Base-by-base conservation (phyloP, 129 eudicot genomes). In the Daucus carota region DNA sequence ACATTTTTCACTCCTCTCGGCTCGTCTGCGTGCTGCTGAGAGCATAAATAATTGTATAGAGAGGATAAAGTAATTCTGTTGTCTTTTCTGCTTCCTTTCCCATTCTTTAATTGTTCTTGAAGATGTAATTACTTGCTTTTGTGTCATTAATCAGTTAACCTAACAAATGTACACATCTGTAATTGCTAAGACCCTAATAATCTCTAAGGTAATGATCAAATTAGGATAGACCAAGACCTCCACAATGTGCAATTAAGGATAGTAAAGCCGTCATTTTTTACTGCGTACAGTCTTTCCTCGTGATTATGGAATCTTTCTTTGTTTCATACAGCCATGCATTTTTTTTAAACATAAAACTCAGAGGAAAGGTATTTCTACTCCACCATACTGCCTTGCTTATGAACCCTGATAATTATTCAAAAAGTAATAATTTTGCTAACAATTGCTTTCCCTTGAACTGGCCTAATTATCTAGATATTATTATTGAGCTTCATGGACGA, bases 1-100 rank as follows among this genome's bases (percentile, higher is more conserved):
- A 66, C 9, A 3, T 18, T 66, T 31, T 66, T 16, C 43, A 66
- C 4, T 66, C 31, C 26, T 20, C 26, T 69, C 22, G 29, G 1
- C 20, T 12, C 15, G 45, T 22, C 9, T 69, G 73, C 73, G 40
- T 69, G 72, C 72, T 69, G 33, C 70, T 63, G 38, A 63, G 34
- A 29, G 29, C 36, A 36, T 20, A 7, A 18, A 8, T 69, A 69
- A 38, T 8, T 69, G 7, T 69, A 5, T 22, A 26, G 48, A 69
- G 47, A 11, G n/a, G 24, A 34, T 31, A 32, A 22, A 34, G 71
- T 28, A 32, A 29, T 33, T 24, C 9, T 32, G 43, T 38, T 34
- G 31, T 17, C 29, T 38, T 33, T 43, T 22, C 18, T 69, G 46
- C 36, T 40, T 69, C 18, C 26, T n/a, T 69, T 69, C 44, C 40